phyloP scores from a whole-genome alignment of 345 rosid genomes.

The Cardamine resedifolia region DNA sequence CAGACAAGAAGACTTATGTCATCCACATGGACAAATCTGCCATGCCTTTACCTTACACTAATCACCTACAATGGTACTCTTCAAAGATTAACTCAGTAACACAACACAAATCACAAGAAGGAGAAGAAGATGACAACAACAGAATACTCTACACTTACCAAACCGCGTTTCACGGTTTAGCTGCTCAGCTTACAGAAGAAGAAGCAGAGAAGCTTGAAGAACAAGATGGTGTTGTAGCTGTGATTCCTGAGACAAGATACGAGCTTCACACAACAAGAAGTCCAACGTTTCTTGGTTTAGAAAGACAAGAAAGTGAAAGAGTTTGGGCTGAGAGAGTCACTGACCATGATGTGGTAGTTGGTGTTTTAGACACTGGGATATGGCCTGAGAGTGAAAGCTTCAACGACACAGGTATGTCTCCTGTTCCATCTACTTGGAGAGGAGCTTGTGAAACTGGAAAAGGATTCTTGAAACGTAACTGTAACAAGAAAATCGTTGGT shows the following conservation, averaged over 20 bases:
- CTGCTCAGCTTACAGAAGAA: conserved; percentile 53
- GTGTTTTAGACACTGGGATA: conserved; percentile 74
- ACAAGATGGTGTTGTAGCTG: conserved; percentile 53
- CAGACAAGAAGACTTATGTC: conserved; percentile 60
- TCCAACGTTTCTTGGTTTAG: conserved; percentile 72
- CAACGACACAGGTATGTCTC: conserved; percentile 55
- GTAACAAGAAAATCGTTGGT: conserved; percentile 75
- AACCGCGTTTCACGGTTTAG: conserved; percentile 63
- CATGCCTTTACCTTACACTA: conserved; percentile 60
- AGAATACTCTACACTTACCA: conserved; percentile 72
- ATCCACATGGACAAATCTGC: conserved; percentile 86
- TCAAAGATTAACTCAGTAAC: conserved; percentile 58
- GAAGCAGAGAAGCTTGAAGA: conserved; percentile 58
- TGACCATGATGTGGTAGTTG: conserved; percentile 74
- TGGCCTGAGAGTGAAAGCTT: conserved; percentile 83
- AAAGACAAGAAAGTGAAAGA: conserved; percentile 43
- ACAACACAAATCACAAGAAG: conserved; percentile 35
- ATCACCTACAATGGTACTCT: conserved; percentile 74
- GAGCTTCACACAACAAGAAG: conserved; percentile 77
- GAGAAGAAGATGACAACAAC: conserved; percentile 38
- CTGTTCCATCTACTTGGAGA: conserved; percentile 67
- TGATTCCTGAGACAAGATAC: conserved; percentile 59
- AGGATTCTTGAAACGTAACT: conserved; percentile 48
- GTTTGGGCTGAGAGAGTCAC: conserved; percentile 48
- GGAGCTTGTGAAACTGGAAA: conserved; percentile 66